Conservation (phyloP, 768 basidiomycete species). For the Fomitopsis pulvina region DNA sequence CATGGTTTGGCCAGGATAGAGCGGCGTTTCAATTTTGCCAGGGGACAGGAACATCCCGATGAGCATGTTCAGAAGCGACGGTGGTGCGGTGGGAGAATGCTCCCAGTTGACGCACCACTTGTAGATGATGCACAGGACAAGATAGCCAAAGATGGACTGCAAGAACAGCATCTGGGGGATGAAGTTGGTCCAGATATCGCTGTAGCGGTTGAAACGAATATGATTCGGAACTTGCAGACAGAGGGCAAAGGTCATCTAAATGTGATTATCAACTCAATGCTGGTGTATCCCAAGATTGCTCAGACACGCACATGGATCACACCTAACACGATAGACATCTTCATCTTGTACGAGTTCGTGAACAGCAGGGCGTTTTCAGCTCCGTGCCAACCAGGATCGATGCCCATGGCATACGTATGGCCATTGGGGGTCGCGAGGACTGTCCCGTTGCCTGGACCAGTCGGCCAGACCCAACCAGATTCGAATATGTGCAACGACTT, state of each 20-base stretch:
- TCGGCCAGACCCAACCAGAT: conserved; percentile 82
- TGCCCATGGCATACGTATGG: conserved; percentile 82
- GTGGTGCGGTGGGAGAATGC: conserved; percentile 58
- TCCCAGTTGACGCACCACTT: conserved; percentile 97
- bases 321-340: conserved; percentile 95
- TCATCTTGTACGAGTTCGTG: conserved; percentile 99
- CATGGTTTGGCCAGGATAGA: conserved; percentile 84
- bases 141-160: conserved; percentile 96
- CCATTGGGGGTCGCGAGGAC: conserved; percentile 52
- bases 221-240: conserved; percentile 96
- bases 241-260: conserved; percentile 96
- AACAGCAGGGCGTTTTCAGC: conserved; percentile 89
- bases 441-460: conserved; percentile 35
- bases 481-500: conserved; percentile 82
- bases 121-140: conserved; percentile 90
- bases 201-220: conserved; percentile 80
- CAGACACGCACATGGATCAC: conserved; percentile 78
- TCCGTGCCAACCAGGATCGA: conserved; percentile 95
- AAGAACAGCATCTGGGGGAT: conserved; percentile 97
- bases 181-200: conserved; percentile 92
- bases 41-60: conserved; percentile 95
- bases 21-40: conserved; percentile 63
- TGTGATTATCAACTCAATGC: neutral
- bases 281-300: neutral
- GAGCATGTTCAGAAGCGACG: conserved; percentile 91